Conservation (phyloP, 306 rosid species). For the Rosa persica region DNA sequence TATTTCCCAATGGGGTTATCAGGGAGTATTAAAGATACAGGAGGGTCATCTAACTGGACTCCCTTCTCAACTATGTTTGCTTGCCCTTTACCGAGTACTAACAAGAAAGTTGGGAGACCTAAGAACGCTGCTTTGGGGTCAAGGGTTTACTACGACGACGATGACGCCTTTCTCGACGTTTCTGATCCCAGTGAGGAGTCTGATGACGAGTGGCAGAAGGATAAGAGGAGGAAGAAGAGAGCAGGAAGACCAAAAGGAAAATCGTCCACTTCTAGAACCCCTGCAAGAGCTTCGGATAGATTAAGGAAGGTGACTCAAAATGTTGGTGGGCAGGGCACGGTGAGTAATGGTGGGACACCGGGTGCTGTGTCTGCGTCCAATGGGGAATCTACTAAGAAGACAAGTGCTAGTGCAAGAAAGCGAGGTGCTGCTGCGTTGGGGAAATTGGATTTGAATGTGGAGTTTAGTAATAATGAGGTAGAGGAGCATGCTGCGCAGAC, state of each 20-base stretch:
- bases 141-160: slow-evolving; percentile 43
- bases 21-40: slow-evolving; percentile 35
- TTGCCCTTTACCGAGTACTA: slow-evolving; percentile 43
- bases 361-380: slow-evolving; percentile 27
- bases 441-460: slow-evolving; percentile 93
- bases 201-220: slow-evolving; percentile 46
- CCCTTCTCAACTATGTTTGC: slow-evolving; percentile 76
- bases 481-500: slow-evolving; percentile 59
- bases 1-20: slow-evolving; percentile 66
- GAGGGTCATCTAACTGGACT: slow-evolving; percentile 51
- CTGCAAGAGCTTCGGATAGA: slow-evolving; percentile 38
- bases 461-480: slow-evolving; percentile 87
- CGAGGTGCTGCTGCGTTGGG: slow-evolving; percentile 69
- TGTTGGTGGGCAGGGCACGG: slow-evolving; percentile 32
- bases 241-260: slow-evolving; percentile 24
- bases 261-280: slow-evolving; percentile 23
- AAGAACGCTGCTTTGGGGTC: slow-evolving; percentile 32
- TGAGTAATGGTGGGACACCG: slow-evolving; percentile 35
- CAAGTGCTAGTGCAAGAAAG: slow-evolving; percentile 42
- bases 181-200: slow-evolving; percentile 63
- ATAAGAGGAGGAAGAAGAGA: slow-evolving; percentile 26
- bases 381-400: slow-evolving; percentile 53
- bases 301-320: slow-evolving; percentile 39
- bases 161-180: slow-evolving; percentile 37
- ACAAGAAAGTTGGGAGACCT: slow-evolving; percentile 7